Conservation (phyloP, 805 yeast species). For the Myxozyma udenii region DNA sequence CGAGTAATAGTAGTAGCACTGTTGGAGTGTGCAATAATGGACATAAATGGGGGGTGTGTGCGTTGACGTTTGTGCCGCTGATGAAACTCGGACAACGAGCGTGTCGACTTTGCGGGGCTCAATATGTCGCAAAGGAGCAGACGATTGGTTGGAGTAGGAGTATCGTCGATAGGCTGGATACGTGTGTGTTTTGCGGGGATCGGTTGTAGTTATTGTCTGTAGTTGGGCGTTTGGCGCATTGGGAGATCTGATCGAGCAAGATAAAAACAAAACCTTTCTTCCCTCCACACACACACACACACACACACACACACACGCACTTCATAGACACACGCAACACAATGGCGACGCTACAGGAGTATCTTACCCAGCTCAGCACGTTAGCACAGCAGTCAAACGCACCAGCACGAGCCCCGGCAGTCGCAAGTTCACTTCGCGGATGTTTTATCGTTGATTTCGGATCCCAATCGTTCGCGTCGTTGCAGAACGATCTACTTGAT, state of each 20-base stretch:
- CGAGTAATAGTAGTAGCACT: background rate
- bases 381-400: too few relatives aligned
- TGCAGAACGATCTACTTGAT: constrained; percentile 40
- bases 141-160: background rate
- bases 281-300: too few relatives aligned
- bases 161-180: constrained; percentile 1
- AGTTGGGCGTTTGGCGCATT: background rate
- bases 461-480: constrained; percentile 34
- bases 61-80: constrained; percentile 23
- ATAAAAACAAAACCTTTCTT: too few relatives aligned
- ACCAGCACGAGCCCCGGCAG: background rate
- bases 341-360: background rate
- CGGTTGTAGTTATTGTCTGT: background rate
- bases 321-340: too few relatives aligned
- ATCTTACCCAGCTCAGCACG: background rate
- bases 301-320: too few relatives aligned
- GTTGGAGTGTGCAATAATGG: constrained; percentile 14
- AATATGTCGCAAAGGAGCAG: background rate
- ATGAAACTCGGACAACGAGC: constrained; percentile 22
- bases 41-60: constrained; percentile 26
- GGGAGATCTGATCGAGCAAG: too few relatives aligned
- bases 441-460: constrained; percentile 9
- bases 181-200: constrained; percentile 25
- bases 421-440: background rate
- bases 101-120: constrained; percentile 15